phyloP scores from a whole-genome alignment of 1,139 yeast species.

The Ogataea hybrid region DNA sequence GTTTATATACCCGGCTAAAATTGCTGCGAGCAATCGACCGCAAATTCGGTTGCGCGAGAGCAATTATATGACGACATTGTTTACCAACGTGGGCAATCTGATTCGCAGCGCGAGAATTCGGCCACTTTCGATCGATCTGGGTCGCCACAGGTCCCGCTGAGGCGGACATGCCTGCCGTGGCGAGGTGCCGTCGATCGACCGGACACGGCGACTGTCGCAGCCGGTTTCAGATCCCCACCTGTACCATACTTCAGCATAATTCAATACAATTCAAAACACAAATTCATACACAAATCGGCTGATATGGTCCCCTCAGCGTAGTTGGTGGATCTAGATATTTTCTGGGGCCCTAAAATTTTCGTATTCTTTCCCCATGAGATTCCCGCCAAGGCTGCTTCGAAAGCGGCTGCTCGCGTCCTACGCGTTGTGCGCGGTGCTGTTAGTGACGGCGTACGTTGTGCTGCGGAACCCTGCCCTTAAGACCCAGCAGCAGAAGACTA shows the following conservation, averaged over 20 bases:
- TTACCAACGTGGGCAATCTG: neutral
- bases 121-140: neutral
- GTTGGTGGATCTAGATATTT: neutral
- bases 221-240: no score
- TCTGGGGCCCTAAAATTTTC: neutral
- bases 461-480: slow-evolving; percentile 11
- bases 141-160: neutral
- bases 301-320: neutral
- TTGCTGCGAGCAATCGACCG: slow-evolving; percentile 8
- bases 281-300: neutral
- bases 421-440: slow-evolving; percentile 3
- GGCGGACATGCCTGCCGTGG: no score
- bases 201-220: no score
- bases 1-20: slow-evolving; percentile 1
- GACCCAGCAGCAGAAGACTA: slow-evolving; percentile 14
- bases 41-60: neutral
- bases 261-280: neutral
- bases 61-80: neutral
- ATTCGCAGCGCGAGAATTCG: neutral
- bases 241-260: no score
- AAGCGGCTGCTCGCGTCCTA: slow-evolving; percentile 11
- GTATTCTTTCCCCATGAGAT: neutral
- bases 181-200: no score
- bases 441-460: slow-evolving; percentile 5
- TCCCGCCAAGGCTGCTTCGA: slow-evolving; percentile 6